Conservation (phyloP, 805 yeast genomes). For the Ogataea paradorogensis region DNA sequence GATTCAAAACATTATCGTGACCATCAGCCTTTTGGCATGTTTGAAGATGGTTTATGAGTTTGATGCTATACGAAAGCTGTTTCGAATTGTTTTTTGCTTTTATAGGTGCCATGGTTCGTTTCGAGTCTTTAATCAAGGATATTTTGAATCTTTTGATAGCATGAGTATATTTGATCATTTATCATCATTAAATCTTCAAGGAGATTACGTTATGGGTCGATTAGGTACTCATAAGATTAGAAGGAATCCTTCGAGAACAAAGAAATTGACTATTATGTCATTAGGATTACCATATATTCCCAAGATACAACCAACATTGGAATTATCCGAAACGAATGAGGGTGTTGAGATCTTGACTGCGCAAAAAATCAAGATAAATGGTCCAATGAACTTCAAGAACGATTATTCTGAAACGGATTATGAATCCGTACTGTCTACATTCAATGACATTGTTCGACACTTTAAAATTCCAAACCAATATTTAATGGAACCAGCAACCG, state of each 20-base stretch:
- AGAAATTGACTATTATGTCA: slow-evolving; percentile 2
- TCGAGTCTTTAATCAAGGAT: slow-evolving; percentile 7
- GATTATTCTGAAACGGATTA: slow-evolving; percentile 4
- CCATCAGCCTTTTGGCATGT: slow-evolving; percentile 1
- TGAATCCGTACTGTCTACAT: slow-evolving; percentile 7
- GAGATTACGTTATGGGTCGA: slow-evolving; percentile 28
- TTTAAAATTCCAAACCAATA: slow-evolving; percentile 28
- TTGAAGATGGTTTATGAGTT: slow-evolving; percentile 15
- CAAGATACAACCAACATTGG: too few relatives aligned
- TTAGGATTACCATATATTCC: slow-evolving; percentile 6
- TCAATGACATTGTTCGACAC: slow-evolving; percentile 22
- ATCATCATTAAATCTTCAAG: slow-evolving; percentile 15
- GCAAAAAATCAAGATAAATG: slow-evolving; percentile 7
- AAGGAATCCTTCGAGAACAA: slow-evolving; percentile 4
- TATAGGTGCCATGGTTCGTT: slow-evolving; percentile 19
- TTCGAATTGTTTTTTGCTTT: slow-evolving; percentile 12
- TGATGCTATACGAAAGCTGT: slow-evolving; percentile 17
- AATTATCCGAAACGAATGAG: background rate
- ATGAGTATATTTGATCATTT: slow-evolving; percentile 17
- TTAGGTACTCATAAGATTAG: slow-evolving; percentile 22
- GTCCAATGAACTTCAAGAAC: slow-evolving; percentile 12
- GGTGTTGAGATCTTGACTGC: slow-evolving; percentile 1
- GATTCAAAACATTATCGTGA: slow-evolving; percentile 1
- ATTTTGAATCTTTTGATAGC: slow-evolving; percentile 5
- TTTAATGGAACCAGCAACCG: slow-evolving; percentile 19